Conservation (phyloP, 495 filamentous ascomycete genomes). For the Annulohypoxylon nitens region DNA sequence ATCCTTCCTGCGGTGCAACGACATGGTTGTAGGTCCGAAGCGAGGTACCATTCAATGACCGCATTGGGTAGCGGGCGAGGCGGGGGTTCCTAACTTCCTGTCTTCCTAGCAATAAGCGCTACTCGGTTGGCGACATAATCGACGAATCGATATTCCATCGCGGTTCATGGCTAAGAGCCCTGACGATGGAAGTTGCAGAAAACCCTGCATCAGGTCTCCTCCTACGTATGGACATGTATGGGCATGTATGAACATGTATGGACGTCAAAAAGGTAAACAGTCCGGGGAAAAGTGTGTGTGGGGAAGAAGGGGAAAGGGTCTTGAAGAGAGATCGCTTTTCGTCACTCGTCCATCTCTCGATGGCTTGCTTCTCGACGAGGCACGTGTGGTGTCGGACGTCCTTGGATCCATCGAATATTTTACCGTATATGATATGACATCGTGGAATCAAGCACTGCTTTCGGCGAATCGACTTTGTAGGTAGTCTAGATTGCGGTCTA, state of each 20-base stretch:
- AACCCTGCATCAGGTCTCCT: conserved; percentile 34
- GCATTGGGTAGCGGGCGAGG: conserved; percentile 33
- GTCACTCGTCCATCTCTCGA: conserved; percentile 31
- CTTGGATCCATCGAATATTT: neutral
- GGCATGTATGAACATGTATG: conserved; percentile 5
- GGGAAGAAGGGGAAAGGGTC: conserved; percentile 32
- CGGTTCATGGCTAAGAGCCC: conserved; percentile 13
- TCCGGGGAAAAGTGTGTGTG: conserved; percentile 44
- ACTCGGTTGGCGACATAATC: conserved; percentile 24
- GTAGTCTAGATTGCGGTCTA: conserved; percentile 50
- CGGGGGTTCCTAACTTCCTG: conserved; percentile 28
- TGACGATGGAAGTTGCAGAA: conserved; percentile 39
- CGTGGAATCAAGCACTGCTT: conserved; percentile 36
- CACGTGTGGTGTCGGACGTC: conserved; percentile 40
- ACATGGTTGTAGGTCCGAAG: conserved; percentile 41
- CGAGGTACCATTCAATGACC: conserved; percentile 41
- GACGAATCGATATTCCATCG: conserved; percentile 21
- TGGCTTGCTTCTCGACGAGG: conserved; percentile 28
- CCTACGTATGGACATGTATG: conserved; percentile 18
- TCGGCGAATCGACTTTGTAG: conserved; percentile 36
- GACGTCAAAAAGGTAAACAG: conserved; percentile 23
- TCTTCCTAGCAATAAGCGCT: conserved; percentile 23
- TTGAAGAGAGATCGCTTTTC: conserved; percentile 36
- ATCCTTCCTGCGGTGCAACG: conserved; percentile 41
- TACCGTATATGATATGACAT: conserved; percentile 43